Percentiles rank a stretch among this genome's conserved stretches.
Evolutionary conservation across 176 grass and related monocot genomes (phyloP).

Genomic region (Rhipidocladum racemiflorum): DNA sequence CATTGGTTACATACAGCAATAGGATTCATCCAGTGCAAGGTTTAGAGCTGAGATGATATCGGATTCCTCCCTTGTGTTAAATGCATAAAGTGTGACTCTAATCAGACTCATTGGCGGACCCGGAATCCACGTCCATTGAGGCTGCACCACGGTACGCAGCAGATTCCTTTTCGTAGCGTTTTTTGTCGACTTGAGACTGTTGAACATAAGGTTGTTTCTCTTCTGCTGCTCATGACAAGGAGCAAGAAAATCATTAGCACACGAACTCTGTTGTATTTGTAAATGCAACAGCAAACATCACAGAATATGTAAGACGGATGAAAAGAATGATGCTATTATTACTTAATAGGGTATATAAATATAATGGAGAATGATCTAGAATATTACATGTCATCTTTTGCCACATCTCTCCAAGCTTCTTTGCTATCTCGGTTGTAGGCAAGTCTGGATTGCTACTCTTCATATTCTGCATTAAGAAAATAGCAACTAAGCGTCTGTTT

Average conservation of each 20-base stretch:
- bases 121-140: slow-evolving; percentile 42
- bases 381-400: slow-evolving; percentile 82
- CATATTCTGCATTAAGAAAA: slow-evolving; percentile 57
- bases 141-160: slow-evolving; percentile 57
- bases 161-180: slow-evolving; percentile 69
- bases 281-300: not conserved
- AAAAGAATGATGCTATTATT: not conserved
- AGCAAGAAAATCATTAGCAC: slow-evolving; percentile 2
- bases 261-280: not conserved
- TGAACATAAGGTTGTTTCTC: slow-evolving; percentile 67
- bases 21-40: not conserved
- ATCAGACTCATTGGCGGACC: slow-evolving; percentile 47
- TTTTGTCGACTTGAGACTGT: slow-evolving; percentile 68
- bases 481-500: slow-evolving; percentile 8
- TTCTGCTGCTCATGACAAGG: slow-evolving; percentile 48
- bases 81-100: slow-evolving; percentile 20
- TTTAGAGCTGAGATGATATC: not conserved
- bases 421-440: slow-evolving; percentile 62
- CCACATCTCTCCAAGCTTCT: slow-evolving; percentile 85
- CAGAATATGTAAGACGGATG: not conserved
- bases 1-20: not conserved
- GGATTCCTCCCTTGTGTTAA: not conserved
- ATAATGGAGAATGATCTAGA: slow-evolving; percentile 30
- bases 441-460: slow-evolving; percentile 69
- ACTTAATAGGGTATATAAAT: slow-evolving; percentile 13